These are phyloP conservation scores for Antrodiella citrinella DNA, from an alignment of 768 basidiomycete species.

Conservation along the genomic window DNA sequence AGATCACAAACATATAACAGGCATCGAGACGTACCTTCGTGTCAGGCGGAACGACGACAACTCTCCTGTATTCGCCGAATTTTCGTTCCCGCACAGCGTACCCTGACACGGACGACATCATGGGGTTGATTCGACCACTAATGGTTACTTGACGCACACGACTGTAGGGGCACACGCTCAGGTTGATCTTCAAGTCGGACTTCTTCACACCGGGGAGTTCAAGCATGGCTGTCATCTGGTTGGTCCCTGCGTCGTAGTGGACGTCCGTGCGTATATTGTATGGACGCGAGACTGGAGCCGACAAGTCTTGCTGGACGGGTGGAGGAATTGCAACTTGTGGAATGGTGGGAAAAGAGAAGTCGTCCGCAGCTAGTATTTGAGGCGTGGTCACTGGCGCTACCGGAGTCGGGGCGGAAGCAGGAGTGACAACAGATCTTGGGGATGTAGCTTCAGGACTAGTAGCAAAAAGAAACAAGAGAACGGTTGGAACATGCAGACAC, in stretches of 20 bases:
- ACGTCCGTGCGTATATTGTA: slow-evolving; percentile 54
- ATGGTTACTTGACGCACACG: slow-evolving; percentile 56
- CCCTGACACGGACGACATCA: slow-evolving; percentile 20
- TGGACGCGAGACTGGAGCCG: slow-evolving; percentile 16
- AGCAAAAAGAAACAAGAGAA: slow-evolving; percentile 1
- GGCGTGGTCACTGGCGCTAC: neutral
- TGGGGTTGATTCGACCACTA: slow-evolving; percentile 31
- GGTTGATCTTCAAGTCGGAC: slow-evolving; percentile 46
- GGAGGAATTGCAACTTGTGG: neutral
- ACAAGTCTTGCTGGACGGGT: neutral
- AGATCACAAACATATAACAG: slow-evolving; percentile 13
- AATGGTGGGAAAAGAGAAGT: neutral
- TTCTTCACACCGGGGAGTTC: slow-evolving; percentile 64
- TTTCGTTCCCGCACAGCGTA: slow-evolving; percentile 44
- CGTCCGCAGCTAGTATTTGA: neutral
- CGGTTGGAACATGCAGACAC: slow-evolving; percentile 7
- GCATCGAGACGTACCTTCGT: slow-evolving; percentile 39
- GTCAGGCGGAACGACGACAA: slow-evolving; percentile 45
- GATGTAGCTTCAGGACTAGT: neutral
- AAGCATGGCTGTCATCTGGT: slow-evolving; percentile 48
- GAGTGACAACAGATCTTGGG: neutral
- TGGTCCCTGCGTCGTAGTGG: slow-evolving; percentile 43
- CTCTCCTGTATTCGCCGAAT: slow-evolving; percentile 41
- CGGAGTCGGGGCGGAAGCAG: neutral
- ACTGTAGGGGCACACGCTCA: slow-evolving; percentile 55